These are phyloP conservation scores for Pisolithus albus DNA, from an alignment of 768 basidiomycete species.

Conservation along the genomic window DNA sequence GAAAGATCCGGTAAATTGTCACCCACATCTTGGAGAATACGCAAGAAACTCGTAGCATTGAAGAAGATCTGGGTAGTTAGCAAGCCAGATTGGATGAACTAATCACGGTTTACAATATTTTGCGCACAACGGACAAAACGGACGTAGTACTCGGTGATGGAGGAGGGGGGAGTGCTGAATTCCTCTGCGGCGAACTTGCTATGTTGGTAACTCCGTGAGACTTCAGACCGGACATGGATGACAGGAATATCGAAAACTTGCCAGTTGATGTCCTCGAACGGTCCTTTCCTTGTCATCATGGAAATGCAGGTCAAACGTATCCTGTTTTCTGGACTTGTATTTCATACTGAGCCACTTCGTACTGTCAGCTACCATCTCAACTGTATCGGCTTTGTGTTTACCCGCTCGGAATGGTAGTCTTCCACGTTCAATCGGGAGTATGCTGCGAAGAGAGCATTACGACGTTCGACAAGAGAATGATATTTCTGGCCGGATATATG, in stretches of 20 bases:
- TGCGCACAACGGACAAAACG: conserved; percentile 91
- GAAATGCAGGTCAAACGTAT: conserved; percentile 55
- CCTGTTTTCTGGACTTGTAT: conserved; percentile 68
- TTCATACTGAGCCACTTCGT: conserved; percentile 87
- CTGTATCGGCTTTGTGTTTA: conserved; percentile 48
- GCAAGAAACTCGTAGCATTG: conserved; percentile 76
- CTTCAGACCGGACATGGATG: conserved; percentile 82
- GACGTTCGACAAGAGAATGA: too few relatives aligned
- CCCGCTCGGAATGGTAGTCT: too few relatives aligned
- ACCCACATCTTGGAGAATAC: conserved; percentile 70
- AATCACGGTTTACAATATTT: conserved; percentile 77
- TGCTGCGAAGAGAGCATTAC: too few relatives aligned
- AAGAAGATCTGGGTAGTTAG: conserved; percentile 43
- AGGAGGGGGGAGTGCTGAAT: conserved; percentile 60
- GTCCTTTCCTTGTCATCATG: conserved; percentile 55
- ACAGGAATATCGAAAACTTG: conserved; percentile 59
- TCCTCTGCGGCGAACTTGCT: conserved; percentile 81
- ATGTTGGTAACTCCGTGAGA: conserved; percentile 90
- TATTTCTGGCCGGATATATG: too few relatives aligned
- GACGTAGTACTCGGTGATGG: conserved; percentile 84
- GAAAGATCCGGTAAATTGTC: conserved; percentile 79
- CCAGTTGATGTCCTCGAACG: conserved; percentile 25
- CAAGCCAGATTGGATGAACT: conserved; percentile 76
- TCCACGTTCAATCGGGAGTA: too few relatives aligned
- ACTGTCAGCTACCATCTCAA: conserved; percentile 86